phyloP scores from a whole-genome alignment of 2,329 filamentous ascomycete genomes.

The Pyricularia grisea region DNA sequence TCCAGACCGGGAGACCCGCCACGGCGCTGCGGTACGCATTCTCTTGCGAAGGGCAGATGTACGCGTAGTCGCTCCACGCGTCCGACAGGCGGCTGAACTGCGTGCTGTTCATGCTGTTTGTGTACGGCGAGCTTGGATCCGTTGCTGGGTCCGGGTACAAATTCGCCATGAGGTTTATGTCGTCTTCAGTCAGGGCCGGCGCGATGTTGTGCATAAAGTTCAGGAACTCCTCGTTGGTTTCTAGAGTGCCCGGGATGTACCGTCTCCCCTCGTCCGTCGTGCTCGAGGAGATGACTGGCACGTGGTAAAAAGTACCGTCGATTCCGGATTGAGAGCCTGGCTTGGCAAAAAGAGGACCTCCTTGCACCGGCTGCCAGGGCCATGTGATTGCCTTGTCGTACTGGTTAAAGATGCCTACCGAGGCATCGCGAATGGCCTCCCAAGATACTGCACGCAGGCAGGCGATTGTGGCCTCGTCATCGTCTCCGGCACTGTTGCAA shows the following conservation, averaged over 20 bases:
- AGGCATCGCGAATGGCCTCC: neutral
- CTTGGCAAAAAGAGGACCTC: constrained; percentile 18
- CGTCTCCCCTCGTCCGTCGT: constrained; percentile 32
- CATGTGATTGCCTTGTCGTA: constrained; percentile 27
- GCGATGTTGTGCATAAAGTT: constrained; percentile 28
- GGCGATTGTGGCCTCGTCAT: neutral
- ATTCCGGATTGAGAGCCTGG: constrained; percentile 17
- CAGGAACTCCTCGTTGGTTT: constrained; percentile 21
- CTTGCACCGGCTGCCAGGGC: constrained; percentile 48
- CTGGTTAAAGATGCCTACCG: constrained; percentile 17
- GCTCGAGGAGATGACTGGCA: constrained; percentile 32
- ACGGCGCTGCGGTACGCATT: neutral
- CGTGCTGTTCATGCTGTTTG: constrained; percentile 23
- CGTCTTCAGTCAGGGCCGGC: constrained; percentile 24
- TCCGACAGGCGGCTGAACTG: constrained; percentile 46
- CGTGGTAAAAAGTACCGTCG: constrained; percentile 17
- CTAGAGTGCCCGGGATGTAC: constrained; percentile 28
- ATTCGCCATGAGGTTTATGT: constrained; percentile 22
- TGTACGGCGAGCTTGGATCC: constrained; percentile 22
- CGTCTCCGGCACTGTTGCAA: neutral
- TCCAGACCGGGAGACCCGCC: neutral
- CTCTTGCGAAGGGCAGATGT: constrained; percentile 16
- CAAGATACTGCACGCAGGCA: neutral
- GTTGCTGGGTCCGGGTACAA: constrained; percentile 30
- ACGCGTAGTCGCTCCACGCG: constrained; percentile 45